Evolutionary conservation across 495 filamentous ascomycete genomes (phyloP).

Genomic region (Hypoxylon fragiforme): DNA sequence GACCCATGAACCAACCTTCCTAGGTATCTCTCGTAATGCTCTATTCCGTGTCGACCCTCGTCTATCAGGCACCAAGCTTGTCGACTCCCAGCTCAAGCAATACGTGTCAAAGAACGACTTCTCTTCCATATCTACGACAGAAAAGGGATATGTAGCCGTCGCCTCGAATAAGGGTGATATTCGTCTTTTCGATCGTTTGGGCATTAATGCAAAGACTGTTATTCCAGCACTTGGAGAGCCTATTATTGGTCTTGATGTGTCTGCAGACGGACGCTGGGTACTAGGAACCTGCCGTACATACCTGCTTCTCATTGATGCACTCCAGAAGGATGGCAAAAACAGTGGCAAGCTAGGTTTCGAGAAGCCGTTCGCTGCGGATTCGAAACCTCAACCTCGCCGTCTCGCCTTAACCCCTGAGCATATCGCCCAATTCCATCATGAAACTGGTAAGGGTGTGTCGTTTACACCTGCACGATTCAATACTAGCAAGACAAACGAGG

Average conservation of each 20-base stretch:
- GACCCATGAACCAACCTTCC: slow-evolving; percentile 91
- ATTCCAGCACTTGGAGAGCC: slow-evolving; percentile 94
- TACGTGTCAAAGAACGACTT: slow-evolving; percentile 97
- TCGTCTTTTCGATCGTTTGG: slow-evolving; percentile 91
- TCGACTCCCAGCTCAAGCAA: slow-evolving; percentile 89
- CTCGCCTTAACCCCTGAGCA: slow-evolving; percentile 84
- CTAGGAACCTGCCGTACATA: slow-evolving; percentile 95
- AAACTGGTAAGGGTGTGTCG: slow-evolving; percentile 80
- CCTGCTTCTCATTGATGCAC: slow-evolving; percentile 85
- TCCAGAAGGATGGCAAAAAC: slow-evolving; percentile 93
- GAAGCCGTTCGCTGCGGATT: slow-evolving; percentile 86
- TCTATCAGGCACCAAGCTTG: slow-evolving; percentile 85
- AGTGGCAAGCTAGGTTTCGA: slow-evolving; percentile 98
- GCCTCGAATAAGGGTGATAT: slow-evolving; percentile 98
- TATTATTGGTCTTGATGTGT: slow-evolving; percentile 92
- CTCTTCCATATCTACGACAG: slow-evolving; percentile 88
- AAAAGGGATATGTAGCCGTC: slow-evolving; percentile 94
- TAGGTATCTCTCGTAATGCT: slow-evolving; percentile 88
- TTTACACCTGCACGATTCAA: slow-evolving; percentile 96
- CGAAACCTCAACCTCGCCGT: slow-evolving; percentile 90
- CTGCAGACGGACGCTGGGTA: slow-evolving; percentile 92
- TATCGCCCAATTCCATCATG: slow-evolving; percentile 94
- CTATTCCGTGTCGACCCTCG: slow-evolving; percentile 95
- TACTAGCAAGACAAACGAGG: slow-evolving; percentile 74
- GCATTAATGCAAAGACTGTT: slow-evolving; percentile 96